Conservation (phyloP, 495 filamentous ascomycete species). For the Xylaria flabelliformis region DNA sequence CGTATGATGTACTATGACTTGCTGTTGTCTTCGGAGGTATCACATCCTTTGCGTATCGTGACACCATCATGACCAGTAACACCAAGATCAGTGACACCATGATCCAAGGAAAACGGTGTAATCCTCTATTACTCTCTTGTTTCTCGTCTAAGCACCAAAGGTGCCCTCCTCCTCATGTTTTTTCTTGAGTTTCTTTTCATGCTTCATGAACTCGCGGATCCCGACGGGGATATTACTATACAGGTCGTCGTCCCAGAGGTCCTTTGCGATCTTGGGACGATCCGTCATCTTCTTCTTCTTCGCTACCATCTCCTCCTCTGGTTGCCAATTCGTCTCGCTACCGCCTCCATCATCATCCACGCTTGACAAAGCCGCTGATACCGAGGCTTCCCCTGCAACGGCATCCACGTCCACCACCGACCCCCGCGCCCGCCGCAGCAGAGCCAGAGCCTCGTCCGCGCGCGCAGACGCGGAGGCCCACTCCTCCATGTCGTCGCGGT, state of each 20-base stretch:
- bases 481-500: conserved; percentile 87
- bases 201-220: conserved; percentile 96
- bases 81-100: not conserved
- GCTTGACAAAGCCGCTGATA: conserved; percentile 41
- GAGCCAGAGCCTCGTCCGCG: conserved; percentile 56
- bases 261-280: conserved; percentile 45
- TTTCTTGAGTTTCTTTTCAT: conserved; percentile 87
- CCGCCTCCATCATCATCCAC: conserved; percentile 87
- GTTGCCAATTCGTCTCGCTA: conserved; percentile 70
- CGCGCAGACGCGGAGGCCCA: conserved; percentile 70
- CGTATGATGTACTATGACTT: conserved; percentile 12
- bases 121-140: not conserved
- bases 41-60: not conserved
- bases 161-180: conserved; percentile 62
- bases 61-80: not conserved
- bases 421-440: not conserved
- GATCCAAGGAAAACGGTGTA: not conserved
- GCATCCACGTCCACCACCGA: not conserved
- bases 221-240: conserved; percentile 89
- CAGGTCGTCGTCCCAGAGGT: conserved; percentile 64
- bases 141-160: conserved; percentile 41
- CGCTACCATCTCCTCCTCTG: conserved; percentile 33
- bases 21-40: conserved; percentile 24
- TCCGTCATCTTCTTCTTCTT: conserved; percentile 35
- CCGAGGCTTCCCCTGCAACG: not conserved